Percentiles rank a stretch among this genome's conserved stretches.
Conservation (phyloP, 495 filamentous ascomycete species). For the Parmelia sp. region DNA sequence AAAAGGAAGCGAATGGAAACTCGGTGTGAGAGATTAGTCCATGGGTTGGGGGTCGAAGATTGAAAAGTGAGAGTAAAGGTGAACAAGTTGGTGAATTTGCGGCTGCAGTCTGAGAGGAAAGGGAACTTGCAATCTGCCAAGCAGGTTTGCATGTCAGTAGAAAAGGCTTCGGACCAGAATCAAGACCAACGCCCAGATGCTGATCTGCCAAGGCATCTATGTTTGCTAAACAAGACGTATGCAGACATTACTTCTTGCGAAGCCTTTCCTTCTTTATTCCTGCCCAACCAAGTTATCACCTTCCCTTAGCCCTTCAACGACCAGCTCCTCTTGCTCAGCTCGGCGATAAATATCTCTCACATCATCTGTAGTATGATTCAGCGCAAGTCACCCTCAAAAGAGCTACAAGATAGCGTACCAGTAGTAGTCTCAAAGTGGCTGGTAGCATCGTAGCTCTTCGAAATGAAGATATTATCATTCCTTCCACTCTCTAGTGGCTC, state of each 20-base stretch:
- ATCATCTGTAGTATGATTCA: conserved; percentile 53
- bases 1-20: neutral
- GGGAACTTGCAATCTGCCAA: neutral
- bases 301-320: conserved; percentile 52
- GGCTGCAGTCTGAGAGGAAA: neutral
- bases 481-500: conserved; percentile 82
- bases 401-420: conserved; percentile 33
- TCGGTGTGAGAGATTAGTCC: neutral
- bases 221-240: neutral
- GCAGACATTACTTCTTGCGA: neutral
- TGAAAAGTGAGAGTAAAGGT: neutral
- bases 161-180: neutral
- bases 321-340: conserved; percentile 80
- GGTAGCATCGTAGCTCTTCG: conserved; percentile 95
- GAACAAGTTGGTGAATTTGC: neutral
- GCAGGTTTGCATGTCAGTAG: neutral
- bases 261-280: conserved; percentile 32
- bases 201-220: neutral
- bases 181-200: conserved; percentile 6
- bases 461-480: conserved; percentile 92
- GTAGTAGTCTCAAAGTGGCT: conserved; percentile 95
- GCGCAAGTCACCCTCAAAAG: neutral
- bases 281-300: conserved; percentile 44
- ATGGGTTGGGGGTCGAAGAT: neutral
- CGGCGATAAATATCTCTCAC: conserved; percentile 89